Percentiles rank a stretch among this genome's conserved stretches.
Conservation (phyloP, 257 asterid genomes). For the Gynochthodes officinalis region DNA sequence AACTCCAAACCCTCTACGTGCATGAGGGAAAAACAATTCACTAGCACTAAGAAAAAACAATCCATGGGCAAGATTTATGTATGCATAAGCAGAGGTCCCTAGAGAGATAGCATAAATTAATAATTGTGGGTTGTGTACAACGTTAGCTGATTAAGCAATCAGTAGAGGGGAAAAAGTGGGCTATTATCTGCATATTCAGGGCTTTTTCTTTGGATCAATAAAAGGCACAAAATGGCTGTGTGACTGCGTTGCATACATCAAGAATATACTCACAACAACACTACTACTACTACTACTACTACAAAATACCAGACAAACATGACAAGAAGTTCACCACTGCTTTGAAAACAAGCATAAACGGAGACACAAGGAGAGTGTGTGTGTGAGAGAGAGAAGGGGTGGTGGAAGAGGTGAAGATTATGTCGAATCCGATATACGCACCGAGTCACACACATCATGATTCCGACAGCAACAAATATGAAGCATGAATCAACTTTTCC, state of each 20-base stretch:
- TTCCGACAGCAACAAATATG: conserved; percentile 22
- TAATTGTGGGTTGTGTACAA: not conserved
- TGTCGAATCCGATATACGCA: conserved; percentile 11
- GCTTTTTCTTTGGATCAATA: not conserved
- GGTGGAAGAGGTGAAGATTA: not conserved
- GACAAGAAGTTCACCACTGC: not conserved
- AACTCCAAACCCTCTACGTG: no score
- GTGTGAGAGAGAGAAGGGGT: not conserved
- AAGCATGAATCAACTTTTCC: conserved; percentile 18
- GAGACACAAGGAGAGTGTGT: not conserved
- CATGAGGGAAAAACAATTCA: no score
- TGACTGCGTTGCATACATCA: not conserved
- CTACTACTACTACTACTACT: not conserved
- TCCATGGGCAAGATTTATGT: no score
- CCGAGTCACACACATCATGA: conserved; percentile 5
- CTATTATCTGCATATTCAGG: conserved; percentile 16
- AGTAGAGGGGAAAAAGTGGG: not conserved
- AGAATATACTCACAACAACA: conserved; percentile 21
- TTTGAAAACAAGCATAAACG: conserved; percentile 11
- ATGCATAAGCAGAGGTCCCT: no score
- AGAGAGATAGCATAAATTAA: not conserved
- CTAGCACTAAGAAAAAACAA: no score
- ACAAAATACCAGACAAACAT: not conserved
- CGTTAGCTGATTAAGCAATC: conserved; percentile 11
- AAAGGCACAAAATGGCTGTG: not conserved